A percentile compares a stretch with the other conserved stretches of the same genome.
phyloP scores from a whole-genome alignment of 371 early-diverging fungal species.

The Mortierella sp. region DNA sequence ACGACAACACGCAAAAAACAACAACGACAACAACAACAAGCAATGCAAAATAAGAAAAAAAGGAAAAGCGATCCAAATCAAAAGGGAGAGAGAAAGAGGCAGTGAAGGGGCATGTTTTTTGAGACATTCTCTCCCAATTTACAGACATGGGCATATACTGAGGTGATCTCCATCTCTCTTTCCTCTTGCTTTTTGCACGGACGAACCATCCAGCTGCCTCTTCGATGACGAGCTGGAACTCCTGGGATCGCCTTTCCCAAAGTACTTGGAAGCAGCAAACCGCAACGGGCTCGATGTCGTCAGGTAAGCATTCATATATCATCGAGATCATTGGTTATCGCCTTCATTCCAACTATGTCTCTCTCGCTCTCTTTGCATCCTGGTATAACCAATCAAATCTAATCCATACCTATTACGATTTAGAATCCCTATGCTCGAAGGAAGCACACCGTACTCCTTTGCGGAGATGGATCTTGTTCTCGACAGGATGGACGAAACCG shows the following conservation, averaged over 20 bases:
- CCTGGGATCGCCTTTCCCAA: constrained; percentile 79
- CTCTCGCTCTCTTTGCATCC: constrained; percentile 3
- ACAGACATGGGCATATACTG: background rate
- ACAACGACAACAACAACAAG: background rate
- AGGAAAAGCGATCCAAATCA: background rate
- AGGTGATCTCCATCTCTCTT: constrained; percentile 11
- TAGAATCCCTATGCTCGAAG: constrained; percentile 83
- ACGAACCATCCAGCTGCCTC: constrained; percentile 69
- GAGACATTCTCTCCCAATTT: constrained; percentile 5
- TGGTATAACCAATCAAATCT: background rate
- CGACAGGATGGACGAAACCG: constrained; percentile 64
- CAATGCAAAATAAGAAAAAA: background rate
- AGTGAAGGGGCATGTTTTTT: background rate
- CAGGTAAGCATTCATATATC: constrained; percentile 38
- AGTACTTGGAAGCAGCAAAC: constrained; percentile 72
- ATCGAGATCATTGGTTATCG: background rate
- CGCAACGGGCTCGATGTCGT: constrained; percentile 67
- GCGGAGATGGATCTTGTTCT: constrained; percentile 71
- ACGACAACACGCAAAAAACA: constrained; percentile 13
- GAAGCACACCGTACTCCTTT: constrained; percentile 76
- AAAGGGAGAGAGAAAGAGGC: background rate
- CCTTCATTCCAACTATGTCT: too few species aligned
- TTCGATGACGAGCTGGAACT: constrained; percentile 77
- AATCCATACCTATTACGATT: background rate
- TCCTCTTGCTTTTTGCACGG: constrained; percentile 11